Evolutionary conservation across 2,329 filamentous ascomycete genomes (phyloP).

Genomic region (Fusarium compactum): DNA sequence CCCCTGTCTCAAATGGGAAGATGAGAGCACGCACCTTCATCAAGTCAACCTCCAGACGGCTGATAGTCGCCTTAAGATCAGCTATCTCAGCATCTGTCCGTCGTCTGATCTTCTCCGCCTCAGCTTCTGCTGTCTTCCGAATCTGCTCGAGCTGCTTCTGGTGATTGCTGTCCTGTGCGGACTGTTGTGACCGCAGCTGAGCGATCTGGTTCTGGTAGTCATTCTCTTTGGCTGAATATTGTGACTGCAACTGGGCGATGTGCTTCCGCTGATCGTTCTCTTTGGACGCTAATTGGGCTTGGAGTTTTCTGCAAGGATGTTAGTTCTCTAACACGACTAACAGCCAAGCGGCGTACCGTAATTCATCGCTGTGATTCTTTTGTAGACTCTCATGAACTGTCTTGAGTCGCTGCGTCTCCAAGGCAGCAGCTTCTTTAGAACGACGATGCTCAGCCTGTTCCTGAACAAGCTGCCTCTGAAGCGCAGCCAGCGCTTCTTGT

Average conservation of each 20-base stretch:
- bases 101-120: constrained; percentile 62
- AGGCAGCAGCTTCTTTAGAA: constrained; percentile 66
- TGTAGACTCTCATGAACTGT: constrained; percentile 78
- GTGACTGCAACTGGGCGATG: constrained; percentile 46
- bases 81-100: constrained; percentile 70
- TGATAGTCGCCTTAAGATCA: constrained; percentile 71
- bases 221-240: constrained; percentile 47
- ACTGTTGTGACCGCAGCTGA: constrained; percentile 40
- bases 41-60: constrained; percentile 71
- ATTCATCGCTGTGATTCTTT: constrained; percentile 74
- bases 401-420: constrained; percentile 61
- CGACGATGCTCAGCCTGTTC: constrained; percentile 79
- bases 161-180: constrained; percentile 50
- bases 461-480: constrained; percentile 72
- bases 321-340: constrained; percentile 10
- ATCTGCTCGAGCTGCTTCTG: constrained; percentile 59
- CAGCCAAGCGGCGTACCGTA: constrained; percentile 58
- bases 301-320: constrained; percentile 46
- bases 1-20: not conserved
- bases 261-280: constrained; percentile 51
- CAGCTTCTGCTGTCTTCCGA: constrained; percentile 62
- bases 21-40: constrained; percentile 62
- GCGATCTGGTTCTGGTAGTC: constrained; percentile 46
- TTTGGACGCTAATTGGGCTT: constrained; percentile 47
- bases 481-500: constrained; percentile 59